Conservation (phyloP, 2,329 filamentous ascomycete species). For the Pezicula carpinea region DNA sequence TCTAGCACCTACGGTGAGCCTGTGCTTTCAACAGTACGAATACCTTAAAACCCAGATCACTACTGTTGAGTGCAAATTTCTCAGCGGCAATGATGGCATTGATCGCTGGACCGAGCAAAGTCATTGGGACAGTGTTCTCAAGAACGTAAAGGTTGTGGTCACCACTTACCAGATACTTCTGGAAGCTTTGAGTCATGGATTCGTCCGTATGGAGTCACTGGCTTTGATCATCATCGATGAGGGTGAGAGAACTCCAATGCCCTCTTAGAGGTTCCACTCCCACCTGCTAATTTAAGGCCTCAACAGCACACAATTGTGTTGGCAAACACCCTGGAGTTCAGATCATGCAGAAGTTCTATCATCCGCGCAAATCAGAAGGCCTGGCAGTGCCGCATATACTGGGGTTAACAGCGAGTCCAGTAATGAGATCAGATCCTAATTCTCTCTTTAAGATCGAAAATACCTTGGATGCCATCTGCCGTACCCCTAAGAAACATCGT, state of each 20-base stretch:
- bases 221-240: conserved; percentile 63
- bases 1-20: conserved; percentile 61
- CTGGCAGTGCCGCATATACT: conserved; percentile 24
- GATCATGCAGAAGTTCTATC: conserved; percentile 28
- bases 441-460: conserved; percentile 36
- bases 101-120: conserved; percentile 57
- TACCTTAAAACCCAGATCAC: conserved; percentile 58
- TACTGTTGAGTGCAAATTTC: conserved; percentile 42
- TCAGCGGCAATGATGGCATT: conserved; percentile 54
- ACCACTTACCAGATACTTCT: conserved; percentile 56
- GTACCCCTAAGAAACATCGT: conserved; percentile 50
- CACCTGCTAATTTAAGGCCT: not conserved
- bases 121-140: conserved; percentile 55
- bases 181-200: conserved; percentile 59
- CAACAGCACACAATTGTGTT: conserved; percentile 28
- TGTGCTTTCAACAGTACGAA: conserved; percentile 62
- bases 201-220: conserved; percentile 49
- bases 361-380: conserved; percentile 13
- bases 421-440: conserved; percentile 23
- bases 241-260: conserved; percentile 35
- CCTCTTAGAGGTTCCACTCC: not conserved
- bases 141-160: conserved; percentile 53
- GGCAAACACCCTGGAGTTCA: conserved; percentile 24
- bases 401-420: conserved; percentile 28
- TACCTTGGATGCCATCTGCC: conserved; percentile 52